Base-by-base conservation (phyloP, 371 early-diverging fungal species). In the Nosema muscidifuracis region DNA sequence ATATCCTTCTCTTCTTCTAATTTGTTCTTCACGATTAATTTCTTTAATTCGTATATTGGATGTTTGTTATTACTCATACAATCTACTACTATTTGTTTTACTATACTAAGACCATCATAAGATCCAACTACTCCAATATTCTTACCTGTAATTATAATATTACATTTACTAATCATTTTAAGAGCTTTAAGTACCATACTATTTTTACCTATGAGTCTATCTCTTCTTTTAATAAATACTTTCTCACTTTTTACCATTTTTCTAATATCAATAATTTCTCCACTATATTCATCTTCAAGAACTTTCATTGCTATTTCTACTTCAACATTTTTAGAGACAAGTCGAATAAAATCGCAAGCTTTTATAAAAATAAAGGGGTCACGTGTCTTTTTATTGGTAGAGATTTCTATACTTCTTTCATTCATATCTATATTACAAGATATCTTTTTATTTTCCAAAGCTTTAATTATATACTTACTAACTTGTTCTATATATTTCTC, bases 11-110 rank as follows among this genome's bases (percentile, higher is more conserved):
- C 97, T 79, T 93, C 93, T 33, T 91, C 91, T 33, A 99, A 84
- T 79, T 99, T 95, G 61, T 93, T 88, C 76, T 93, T 92, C 79
- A 96, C 93, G 94, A 99, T 95, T 40, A 97, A 75, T 84, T 87
- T 87, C 84, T 97, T 97, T 83, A 99, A 94, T 80, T 95, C 92
- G 83, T 95, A 97, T 73, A 97, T 92, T 16, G 99, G 99, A 81
- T 99, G 99, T 31, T 96, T 86, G 83, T 99, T 99, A 28, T 77
- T 60, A 73, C 92, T 91, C 91, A 99, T 92, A 78, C 95, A 94
- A 83, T 94, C 94, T 30, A 90, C 75, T 0, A 96, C 89, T 53
- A 99, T 89, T 43, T 89, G 85, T 42, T 94, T 87, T 22, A 91
- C 89, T 64, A 90, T 89, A 81, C 92, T 91, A 34, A 99, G 73